Percentiles rank a stretch among this genome's conserved stretches.
Evolutionary conservation across 2,329 filamentous ascomycete genomes (phyloP).

Genomic region (Chrysosporium keratinophilum): DNA sequence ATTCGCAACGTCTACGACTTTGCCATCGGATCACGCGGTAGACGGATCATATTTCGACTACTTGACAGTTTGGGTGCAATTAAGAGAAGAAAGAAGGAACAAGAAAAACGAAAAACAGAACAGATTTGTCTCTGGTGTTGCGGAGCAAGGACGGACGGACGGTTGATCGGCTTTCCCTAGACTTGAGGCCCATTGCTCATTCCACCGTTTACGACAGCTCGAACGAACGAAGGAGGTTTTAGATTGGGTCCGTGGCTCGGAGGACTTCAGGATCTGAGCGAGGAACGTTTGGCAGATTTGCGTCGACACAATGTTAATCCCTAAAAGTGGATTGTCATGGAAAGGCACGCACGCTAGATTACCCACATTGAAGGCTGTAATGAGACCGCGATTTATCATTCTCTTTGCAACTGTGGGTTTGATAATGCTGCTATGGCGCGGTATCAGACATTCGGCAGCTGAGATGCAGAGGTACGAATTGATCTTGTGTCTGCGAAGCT

Average conservation of each 20-base stretch:
- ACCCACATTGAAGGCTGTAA: conserved; percentile 63
- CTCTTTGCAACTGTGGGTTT: conserved; percentile 59
- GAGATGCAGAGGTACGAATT: conserved; percentile 74
- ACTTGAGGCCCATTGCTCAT: too few relatives aligned
- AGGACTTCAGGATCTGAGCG: not conserved
- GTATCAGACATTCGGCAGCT: conserved; percentile 65
- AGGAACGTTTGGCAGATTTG: not conserved
- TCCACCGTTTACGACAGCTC: not conserved
- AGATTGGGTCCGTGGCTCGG: not conserved
- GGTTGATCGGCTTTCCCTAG: too few relatives aligned
- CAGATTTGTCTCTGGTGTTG: not conserved
- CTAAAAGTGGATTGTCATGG: conserved; percentile 84
- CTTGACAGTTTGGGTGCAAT: too few relatives aligned
- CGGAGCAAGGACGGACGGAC: not conserved
- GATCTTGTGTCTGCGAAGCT: not conserved
- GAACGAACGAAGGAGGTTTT: not conserved
- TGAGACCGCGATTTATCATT: conserved; percentile 66
- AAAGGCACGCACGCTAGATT: conserved; percentile 74
- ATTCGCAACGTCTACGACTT: too few relatives aligned
- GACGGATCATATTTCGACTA: too few relatives aligned
- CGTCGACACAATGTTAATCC: conserved; percentile 56
- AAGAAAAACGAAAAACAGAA: too few relatives aligned
- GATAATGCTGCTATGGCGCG: conserved; percentile 76
- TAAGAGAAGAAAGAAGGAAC: too few relatives aligned
- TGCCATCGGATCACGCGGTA: too few relatives aligned